Conservation (phyloP, 176 grass and related monocot genomes). For the Olyra latifolia region DNA sequence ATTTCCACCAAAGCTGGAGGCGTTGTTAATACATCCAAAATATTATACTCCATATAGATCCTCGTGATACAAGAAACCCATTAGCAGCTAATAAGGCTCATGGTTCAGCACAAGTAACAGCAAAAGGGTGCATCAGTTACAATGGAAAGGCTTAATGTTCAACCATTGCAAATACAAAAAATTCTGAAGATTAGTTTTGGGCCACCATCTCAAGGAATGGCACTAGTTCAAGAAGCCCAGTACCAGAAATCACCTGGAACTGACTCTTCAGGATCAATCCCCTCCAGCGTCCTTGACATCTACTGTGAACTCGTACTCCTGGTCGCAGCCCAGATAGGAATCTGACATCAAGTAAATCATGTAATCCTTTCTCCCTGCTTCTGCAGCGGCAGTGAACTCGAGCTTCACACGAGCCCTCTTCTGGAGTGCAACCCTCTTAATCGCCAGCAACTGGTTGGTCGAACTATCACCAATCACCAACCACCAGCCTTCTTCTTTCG, state of each 20-base stretch:
- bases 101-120: neutral
- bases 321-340: conserved; percentile 87
- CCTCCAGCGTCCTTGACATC: conserved; percentile 70
- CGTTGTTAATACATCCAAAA: neutral
- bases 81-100: neutral
- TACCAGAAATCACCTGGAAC: neutral
- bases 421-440: conserved; percentile 78
- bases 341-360: conserved; percentile 96
- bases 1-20: neutral
- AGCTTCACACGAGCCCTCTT: conserved; percentile 78
- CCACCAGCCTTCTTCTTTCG: conserved; percentile 99
- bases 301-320: conserved; percentile 79
- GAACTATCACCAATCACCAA: conserved; percentile 59
- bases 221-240: neutral
- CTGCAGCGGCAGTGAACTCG: conserved; percentile 57
- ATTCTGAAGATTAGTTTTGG: neutral
- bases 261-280: conserved; percentile 28
- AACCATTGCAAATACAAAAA: neutral
- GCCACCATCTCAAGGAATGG: neutral
- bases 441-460: conserved; percentile 82
- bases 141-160: neutral
- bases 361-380: conserved; percentile 64
- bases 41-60: neutral
- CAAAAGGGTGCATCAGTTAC: neutral
- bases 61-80: neutral